Percentiles rank a stretch among this genome's conserved stretches.
These are phyloP conservation scores for Sideroxylon spinosum DNA, from an alignment of 179 eudicot genomes.

Conservation along the genomic window DNA sequence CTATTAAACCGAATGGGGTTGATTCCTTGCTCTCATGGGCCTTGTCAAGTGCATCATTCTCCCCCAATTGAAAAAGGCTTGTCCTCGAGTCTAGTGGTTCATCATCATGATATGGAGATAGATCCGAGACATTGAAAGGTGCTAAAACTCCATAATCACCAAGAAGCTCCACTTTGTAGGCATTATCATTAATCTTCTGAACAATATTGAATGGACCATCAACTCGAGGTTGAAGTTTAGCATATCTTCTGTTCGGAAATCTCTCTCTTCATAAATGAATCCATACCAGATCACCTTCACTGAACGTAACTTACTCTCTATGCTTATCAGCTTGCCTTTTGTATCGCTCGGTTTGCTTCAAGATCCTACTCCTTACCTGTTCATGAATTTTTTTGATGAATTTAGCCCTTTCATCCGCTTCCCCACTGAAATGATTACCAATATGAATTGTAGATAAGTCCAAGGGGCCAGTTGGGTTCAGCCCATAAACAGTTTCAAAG, in stretches of 20 bases:
- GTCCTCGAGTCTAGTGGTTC: neutral
- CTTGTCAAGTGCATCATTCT: neutral
- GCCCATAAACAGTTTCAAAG: neutral
- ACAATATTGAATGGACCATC: conserved; percentile 5
- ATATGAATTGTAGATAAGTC: neutral
- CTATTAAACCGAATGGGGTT: too few relatives aligned
- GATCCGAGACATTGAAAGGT: neutral
- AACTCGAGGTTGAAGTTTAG: neutral
- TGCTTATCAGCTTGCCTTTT: neutral
- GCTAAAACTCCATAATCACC: neutral
- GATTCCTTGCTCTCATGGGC: too few relatives aligned
- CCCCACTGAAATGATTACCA: neutral
- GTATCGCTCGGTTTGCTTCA: neutral
- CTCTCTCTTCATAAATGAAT: neutral
- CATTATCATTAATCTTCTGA: neutral
- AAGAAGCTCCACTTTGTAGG: neutral
- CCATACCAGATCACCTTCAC: neutral
- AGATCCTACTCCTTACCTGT: neutral
- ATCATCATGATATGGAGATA: neutral
- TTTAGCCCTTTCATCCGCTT: too few relatives aligned
- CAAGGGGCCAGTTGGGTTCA: neutral
- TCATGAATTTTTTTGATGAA: neutral
- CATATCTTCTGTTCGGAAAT: neutral
- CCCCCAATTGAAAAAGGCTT: neutral
- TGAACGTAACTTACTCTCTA: neutral